phyloP scores from a whole-genome alignment of 2,329 filamentous ascomycete genomes.

The Fusarium buxicola region DNA sequence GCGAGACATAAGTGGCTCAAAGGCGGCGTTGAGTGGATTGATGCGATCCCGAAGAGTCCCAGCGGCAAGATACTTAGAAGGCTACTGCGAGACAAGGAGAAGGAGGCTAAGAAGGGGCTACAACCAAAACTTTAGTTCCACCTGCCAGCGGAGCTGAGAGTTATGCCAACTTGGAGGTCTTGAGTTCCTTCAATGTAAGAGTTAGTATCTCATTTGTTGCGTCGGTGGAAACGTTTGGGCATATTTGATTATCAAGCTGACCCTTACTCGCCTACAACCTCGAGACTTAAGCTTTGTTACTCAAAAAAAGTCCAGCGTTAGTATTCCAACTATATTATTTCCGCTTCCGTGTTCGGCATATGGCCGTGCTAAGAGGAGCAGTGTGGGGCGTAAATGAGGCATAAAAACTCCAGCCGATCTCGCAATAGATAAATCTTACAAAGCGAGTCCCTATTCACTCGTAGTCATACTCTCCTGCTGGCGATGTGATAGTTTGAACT shows the following conservation, averaged over 20 bases:
- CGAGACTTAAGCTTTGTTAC: too few relatives aligned
- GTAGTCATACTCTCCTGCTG: too few relatives aligned
- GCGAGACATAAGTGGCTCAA: conserved; percentile 76
- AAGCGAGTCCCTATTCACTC: background rate
- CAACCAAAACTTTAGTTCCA: too few relatives aligned
- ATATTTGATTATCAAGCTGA: too few relatives aligned
- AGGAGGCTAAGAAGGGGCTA: background rate
- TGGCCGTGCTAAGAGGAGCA: background rate
- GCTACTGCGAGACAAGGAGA: conserved; percentile 14
- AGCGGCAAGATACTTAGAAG: conserved; percentile 72
- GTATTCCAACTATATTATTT: too few relatives aligned
- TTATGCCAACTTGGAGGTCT: too few relatives aligned
- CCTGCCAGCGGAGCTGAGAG: conserved; percentile 1
- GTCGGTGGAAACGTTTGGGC: too few relatives aligned
- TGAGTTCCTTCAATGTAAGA: too few relatives aligned
- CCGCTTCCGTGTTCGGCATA: too few relatives aligned
- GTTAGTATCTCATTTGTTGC: too few relatives aligned
- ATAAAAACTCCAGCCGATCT: conserved; percentile 6
- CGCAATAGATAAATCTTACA: background rate
- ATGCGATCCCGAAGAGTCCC: conserved; percentile 76
- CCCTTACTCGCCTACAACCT: too few relatives aligned
- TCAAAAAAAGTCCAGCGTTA: too few relatives aligned
- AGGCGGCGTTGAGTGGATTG: conserved; percentile 71
- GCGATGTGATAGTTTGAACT: background rate
- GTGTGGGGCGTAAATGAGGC: background rate